These are phyloP conservation scores for Clarireedia monteithiana DNA, from an alignment of 2,329 filamentous ascomycete genomes.

Conservation along the genomic window DNA sequence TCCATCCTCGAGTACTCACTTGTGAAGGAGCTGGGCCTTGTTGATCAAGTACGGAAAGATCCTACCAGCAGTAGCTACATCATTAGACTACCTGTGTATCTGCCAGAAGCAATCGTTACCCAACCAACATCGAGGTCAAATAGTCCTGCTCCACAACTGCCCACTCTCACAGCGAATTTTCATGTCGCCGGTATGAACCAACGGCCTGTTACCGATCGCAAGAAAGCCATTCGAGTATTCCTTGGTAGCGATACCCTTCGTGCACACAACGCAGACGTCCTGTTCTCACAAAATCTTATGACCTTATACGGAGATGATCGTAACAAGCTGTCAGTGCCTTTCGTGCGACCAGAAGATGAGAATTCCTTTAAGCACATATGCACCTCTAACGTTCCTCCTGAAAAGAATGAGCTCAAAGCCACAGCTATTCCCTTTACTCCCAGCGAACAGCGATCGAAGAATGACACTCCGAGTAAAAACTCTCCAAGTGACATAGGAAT, in stretches of 20 bases:
- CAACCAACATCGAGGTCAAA: constrained; percentile 65
- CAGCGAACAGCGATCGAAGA: constrained; percentile 21
- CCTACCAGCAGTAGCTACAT: constrained; percentile 54
- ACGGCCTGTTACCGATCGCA: constrained; percentile 39
- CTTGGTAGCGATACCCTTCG: constrained; percentile 84
- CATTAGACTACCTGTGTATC: constrained; percentile 74
- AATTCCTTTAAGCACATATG: constrained; percentile 68
- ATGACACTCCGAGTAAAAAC: constrained; percentile 6
- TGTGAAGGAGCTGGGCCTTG: constrained; percentile 64
- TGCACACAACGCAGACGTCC: constrained; percentile 78
- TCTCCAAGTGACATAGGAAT: constrained; percentile 9
- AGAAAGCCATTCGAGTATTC: constrained; percentile 72
- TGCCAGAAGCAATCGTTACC: constrained; percentile 81
- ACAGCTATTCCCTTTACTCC: constrained; percentile 27
- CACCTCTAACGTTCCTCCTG: constrained; percentile 49
- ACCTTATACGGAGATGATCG: constrained; percentile 79
- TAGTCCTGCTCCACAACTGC: constrained; percentile 71
- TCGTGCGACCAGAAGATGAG: constrained; percentile 88
- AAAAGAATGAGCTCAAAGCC: constrained; percentile 49
- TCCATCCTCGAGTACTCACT: constrained; percentile 74
- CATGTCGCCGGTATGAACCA: constrained; percentile 57
- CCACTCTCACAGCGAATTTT: constrained; percentile 73
- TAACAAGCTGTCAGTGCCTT: constrained; percentile 80
- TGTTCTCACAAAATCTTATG: constrained; percentile 88
- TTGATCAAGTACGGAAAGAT: constrained; percentile 56